phyloP scores from a whole-genome alignment of 306 rosid genomes.

The Dicorynia guianensis region DNA sequence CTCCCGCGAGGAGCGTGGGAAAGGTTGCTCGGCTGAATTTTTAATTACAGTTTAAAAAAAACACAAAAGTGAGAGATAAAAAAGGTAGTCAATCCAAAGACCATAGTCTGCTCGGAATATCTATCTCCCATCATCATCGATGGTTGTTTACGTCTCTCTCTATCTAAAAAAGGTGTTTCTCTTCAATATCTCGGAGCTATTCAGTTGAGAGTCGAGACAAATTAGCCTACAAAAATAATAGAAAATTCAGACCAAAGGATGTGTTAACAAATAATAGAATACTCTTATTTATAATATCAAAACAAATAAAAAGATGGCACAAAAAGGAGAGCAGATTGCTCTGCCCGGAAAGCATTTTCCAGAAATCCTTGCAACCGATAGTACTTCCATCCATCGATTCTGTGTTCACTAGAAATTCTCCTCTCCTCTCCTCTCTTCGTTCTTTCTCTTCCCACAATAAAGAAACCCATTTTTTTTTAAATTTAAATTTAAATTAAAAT shows the following conservation, averaged over 20 bases:
- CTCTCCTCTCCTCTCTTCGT: constrained; percentile 33
- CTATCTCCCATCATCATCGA: constrained; percentile 48
- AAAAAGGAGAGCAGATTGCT: constrained; percentile 62
- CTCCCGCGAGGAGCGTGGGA: constrained; percentile 36
- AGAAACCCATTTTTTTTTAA: not conserved
- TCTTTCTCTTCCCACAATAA: constrained; percentile 31
- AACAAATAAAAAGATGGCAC: constrained; percentile 42
- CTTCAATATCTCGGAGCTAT: constrained; percentile 28
- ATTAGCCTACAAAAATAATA: constrained; percentile 31
- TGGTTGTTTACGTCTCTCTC: constrained; percentile 34
- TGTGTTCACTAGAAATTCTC: constrained; percentile 55
- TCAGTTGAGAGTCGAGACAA: constrained; percentile 33
- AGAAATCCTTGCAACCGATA: constrained; percentile 72
- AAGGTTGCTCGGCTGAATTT: constrained; percentile 1
- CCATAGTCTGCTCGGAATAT: constrained; percentile 37
- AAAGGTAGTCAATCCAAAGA: constrained; percentile 62
- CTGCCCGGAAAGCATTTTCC: constrained; percentile 64
- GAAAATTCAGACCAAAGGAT: constrained; percentile 17
- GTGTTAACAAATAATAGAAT: constrained; percentile 26
- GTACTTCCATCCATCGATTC: constrained; percentile 54
- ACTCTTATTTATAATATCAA: not conserved
- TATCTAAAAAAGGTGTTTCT: constrained; percentile 45
- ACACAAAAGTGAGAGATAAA: constrained; percentile 29
- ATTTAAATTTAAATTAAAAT: constrained; percentile 2
- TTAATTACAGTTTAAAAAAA: constrained; percentile 39